A percentile compares a stretch with the other conserved stretches of the same genome.
Evolutionary conservation across 345 rosid species (phyloP).

Genomic region (Eucalyptus viminalis): DNA sequence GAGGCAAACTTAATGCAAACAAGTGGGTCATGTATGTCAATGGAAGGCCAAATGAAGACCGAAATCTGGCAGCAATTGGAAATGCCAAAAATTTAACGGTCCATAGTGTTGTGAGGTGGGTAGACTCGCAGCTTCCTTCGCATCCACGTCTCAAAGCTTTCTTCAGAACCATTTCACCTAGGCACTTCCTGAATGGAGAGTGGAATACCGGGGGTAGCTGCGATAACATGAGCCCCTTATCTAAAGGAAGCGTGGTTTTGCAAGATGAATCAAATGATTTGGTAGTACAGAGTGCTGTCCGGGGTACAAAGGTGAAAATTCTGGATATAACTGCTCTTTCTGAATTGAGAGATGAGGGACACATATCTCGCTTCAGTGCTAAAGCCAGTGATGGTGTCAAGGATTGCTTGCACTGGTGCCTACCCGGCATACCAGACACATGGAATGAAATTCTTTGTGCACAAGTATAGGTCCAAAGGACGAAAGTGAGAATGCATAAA

Average conservation of each 20-base stretch:
- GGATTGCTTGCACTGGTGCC: constrained; percentile 97
- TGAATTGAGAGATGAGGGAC: constrained; percentile 64
- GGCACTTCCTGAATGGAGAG: constrained; percentile 64
- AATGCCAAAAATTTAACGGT: constrained; percentile 48
- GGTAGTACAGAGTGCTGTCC: constrained; percentile 42
- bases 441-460: constrained; percentile 71
- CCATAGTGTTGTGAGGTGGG: constrained; percentile 47
- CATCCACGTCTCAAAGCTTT: constrained; percentile 47
- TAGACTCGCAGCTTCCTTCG: constrained; percentile 40
- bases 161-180: constrained; percentile 66
- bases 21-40: constrained; percentile 59
- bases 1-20: constrained; percentile 57
- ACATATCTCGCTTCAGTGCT: constrained; percentile 35
- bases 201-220: constrained; percentile 84
- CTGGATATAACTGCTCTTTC: constrained; percentile 69
- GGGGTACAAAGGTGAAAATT: constrained; percentile 46
- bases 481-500: neutral
- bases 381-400: constrained; percentile 28
- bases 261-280: constrained; percentile 38
- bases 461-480: constrained; percentile 20
- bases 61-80: constrained; percentile 19
- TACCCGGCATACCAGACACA: constrained; percentile 78
- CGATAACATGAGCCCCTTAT: constrained; percentile 45
- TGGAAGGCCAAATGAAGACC: constrained; percentile 27
- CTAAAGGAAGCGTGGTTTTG: constrained; percentile 28